Evolutionary conservation across 805 yeast genomes (phyloP).

Genomic region (Cyberlindnera meyerae): DNA sequence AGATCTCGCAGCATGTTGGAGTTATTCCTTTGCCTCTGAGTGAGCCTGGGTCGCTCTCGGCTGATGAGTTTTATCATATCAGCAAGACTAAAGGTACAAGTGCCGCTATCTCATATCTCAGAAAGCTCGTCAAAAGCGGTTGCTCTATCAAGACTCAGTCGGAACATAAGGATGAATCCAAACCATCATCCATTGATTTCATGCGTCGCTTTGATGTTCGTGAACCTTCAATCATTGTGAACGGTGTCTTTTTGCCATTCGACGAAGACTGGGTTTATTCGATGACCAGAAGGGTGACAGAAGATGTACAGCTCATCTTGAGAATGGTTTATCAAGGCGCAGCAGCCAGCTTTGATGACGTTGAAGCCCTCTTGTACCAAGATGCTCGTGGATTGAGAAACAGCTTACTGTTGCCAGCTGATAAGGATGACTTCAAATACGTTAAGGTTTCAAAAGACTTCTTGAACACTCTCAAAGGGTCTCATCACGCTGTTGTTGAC

Average conservation of each 20-base stretch:
- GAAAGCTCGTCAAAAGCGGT: slow-evolving; percentile 9
- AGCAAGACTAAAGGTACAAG: slow-evolving; percentile 12
- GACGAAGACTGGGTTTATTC: slow-evolving; percentile 50
- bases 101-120: slow-evolving; percentile 17
- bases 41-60: slow-evolving; percentile 15
- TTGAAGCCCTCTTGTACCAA: slow-evolving; percentile 38
- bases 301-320: slow-evolving; percentile 40
- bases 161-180: slow-evolving; percentile 18
- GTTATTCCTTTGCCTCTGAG: slow-evolving; percentile 53
- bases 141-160: slow-evolving; percentile 9
- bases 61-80: slow-evolving; percentile 19
- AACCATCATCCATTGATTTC: slow-evolving; percentile 25
- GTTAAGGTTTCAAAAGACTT: slow-evolving; percentile 15
- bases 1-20: slow-evolving; percentile 78
- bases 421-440: slow-evolving; percentile 28
- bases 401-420: slow-evolving; percentile 46
- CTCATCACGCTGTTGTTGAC: slow-evolving; percentile 19
- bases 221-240: slow-evolving; percentile 53
- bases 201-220: slow-evolving; percentile 35
- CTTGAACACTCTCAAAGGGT: not conserved
- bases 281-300: slow-evolving; percentile 46
- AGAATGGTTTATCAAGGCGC: slow-evolving; percentile 24
- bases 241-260: slow-evolving; percentile 64
- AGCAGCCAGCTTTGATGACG: slow-evolving; percentile 24
- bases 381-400: slow-evolving; percentile 43